A percentile compares a stretch with the other conserved stretches of the same genome.
These are phyloP conservation scores for Schizochytrium sp. DNA, from an alignment of 108 stramenopile species.

Conservation along the genomic window DNA sequence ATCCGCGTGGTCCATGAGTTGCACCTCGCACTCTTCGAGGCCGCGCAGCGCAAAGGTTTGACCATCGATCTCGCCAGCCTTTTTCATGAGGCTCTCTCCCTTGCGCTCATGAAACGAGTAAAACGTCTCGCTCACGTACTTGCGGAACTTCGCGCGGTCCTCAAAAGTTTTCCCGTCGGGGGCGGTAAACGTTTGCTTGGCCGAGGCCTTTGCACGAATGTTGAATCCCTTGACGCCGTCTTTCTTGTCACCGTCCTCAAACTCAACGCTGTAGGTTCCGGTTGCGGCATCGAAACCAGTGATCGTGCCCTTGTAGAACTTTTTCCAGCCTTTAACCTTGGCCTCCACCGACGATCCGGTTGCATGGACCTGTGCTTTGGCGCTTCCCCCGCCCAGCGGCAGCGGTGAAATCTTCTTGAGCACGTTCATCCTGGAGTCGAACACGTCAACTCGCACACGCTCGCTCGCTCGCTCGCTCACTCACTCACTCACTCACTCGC, in stretches of 20 bases:
- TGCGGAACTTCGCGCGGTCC: constrained; percentile 46
- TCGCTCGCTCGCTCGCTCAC: too few species aligned
- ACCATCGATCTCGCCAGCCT: constrained; percentile 54
- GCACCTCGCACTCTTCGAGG: constrained; percentile 47
- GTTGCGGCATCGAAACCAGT: background rate
- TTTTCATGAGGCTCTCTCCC: constrained; percentile 42
- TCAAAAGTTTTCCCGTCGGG: constrained; percentile 63
- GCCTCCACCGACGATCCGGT: background rate
- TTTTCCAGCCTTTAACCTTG: constrained; percentile 13
- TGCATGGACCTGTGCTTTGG: background rate
- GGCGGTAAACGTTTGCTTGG: constrained; percentile 41
- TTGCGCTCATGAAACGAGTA: constrained; percentile 57
- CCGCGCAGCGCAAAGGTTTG: constrained; percentile 60
- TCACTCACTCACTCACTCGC: too few species aligned
- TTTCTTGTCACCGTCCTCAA: background rate
- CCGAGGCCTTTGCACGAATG: background rate
- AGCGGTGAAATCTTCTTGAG: background rate
- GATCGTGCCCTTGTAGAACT: background rate
- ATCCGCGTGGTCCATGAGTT: constrained; percentile 56
- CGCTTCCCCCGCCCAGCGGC: background rate
- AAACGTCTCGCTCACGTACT: constrained; percentile 61
- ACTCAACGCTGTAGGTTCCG: background rate
- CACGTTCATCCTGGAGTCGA: background rate
- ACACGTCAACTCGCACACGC: too few species aligned
- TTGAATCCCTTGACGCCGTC: constrained; percentile 1